These are phyloP conservation scores for Ceratocystis cubensis DNA, from an alignment of 2,329 filamentous ascomycete species.

Conservation along the genomic window DNA sequence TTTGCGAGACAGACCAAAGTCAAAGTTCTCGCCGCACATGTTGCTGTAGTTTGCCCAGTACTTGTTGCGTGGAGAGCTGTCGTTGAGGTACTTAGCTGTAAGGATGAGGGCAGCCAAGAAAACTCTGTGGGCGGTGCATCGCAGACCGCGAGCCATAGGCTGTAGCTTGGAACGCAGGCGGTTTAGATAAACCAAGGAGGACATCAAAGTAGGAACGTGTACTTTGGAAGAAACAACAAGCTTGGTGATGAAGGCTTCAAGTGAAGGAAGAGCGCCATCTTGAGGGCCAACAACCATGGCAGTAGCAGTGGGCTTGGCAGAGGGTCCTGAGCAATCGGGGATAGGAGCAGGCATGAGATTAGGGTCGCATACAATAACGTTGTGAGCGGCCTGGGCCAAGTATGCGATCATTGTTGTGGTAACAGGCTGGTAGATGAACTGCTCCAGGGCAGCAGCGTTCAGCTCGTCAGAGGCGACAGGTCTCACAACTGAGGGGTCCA, in stretches of 20 bases:
- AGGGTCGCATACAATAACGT: slow-evolving; percentile 69
- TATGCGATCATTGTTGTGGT: slow-evolving; percentile 64
- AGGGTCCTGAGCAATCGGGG: slow-evolving; percentile 24
- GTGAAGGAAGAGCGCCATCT: slow-evolving; percentile 53
- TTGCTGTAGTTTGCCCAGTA: slow-evolving; percentile 94
- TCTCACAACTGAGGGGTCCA: slow-evolving; percentile 20
- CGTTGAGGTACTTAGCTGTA: slow-evolving; percentile 94
- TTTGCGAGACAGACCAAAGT: slow-evolving; percentile 82
- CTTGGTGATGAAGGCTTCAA: slow-evolving; percentile 85
- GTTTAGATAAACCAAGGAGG: slow-evolving; percentile 82
- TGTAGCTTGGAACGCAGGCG: slow-evolving; percentile 75
- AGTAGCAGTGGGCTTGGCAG: slow-evolving; percentile 38
- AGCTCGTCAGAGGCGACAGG: slow-evolving; percentile 41
- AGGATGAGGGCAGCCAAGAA: slow-evolving; percentile 79
- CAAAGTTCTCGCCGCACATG: slow-evolving; percentile 50
- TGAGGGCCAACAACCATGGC: slow-evolving; percentile 37
- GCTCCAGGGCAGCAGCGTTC: slow-evolving; percentile 64
- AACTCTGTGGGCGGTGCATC: slow-evolving; percentile 94
- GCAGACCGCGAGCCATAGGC: slow-evolving; percentile 88
- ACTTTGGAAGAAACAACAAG: slow-evolving; percentile 89
- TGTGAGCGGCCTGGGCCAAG: slow-evolving; percentile 58
- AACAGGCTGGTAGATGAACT: slow-evolving; percentile 68
- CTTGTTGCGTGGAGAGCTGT: slow-evolving; percentile 99
- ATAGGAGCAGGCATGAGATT: slow-evolving; percentile 38
- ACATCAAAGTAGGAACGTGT: slow-evolving; percentile 95